Conservation (phyloP, 495 filamentous ascomycete species). For the Hyaloscypha finlandica region DNA sequence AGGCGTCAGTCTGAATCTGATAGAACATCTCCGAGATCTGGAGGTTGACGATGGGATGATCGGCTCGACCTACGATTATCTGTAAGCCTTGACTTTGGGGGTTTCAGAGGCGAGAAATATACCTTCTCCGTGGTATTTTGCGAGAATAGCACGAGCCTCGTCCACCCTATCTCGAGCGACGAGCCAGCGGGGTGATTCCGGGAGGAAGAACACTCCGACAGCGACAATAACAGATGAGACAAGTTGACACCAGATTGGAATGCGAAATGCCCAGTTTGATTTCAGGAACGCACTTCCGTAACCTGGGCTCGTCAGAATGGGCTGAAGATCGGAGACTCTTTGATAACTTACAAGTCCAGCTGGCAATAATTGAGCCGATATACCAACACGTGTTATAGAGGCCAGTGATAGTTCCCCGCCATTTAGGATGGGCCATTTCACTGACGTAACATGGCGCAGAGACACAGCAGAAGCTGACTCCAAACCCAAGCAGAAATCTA, state of each 20-base stretch:
- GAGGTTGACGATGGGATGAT: conserved; percentile 42
- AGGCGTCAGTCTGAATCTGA: conserved; percentile 45
- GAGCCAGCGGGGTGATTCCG: conserved; percentile 41
- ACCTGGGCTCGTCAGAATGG: conserved; percentile 35
- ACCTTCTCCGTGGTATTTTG: conserved; percentile 49
- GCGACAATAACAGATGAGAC: conserved; percentile 34
- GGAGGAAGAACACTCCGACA: conserved; percentile 20
- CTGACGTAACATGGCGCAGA: conserved; percentile 68
- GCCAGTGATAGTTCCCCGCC: conserved; percentile 65
- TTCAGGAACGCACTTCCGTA: conserved; percentile 35
- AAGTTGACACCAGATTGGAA: conserved; percentile 48
- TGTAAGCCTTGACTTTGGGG: background rate
- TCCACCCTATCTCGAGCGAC: conserved; percentile 32
- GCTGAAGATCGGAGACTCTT: background rate
- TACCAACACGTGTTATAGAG: conserved; percentile 49
- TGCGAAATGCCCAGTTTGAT: conserved; percentile 30
- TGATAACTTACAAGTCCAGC: conserved; percentile 20
- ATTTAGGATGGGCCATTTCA: conserved; percentile 73
- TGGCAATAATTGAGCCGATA: conserved; percentile 47
- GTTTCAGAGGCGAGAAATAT: background rate
- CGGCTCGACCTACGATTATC: background rate
- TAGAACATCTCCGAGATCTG: conserved; percentile 50
- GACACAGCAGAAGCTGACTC: conserved; percentile 64
- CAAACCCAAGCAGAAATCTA: conserved; percentile 76
- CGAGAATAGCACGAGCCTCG: conserved; percentile 39